Evolutionary conservation across 2,329 filamentous ascomycete genomes (phyloP), one percentile per base, ranked within the genome.

Genomic region (Pseudodiploospora longispora): DNA sequence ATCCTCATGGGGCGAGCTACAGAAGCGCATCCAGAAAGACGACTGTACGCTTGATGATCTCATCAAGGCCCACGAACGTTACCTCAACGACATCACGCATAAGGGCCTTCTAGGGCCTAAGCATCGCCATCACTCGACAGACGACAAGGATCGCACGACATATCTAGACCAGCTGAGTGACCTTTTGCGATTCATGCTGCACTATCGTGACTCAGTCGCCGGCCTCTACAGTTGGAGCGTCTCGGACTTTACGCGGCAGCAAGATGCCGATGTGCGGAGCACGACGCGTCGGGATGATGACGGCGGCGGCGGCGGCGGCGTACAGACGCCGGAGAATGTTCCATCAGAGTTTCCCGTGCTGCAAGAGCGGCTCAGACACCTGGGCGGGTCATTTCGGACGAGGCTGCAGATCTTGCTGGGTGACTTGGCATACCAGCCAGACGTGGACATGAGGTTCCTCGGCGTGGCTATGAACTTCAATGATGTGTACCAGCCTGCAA

Each of bases 391-490:
- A 47, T 98, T 97, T 68, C 77, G 80, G 48, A 75, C 77, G 1
- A 78, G 85, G 29, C 76, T 97, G 40, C 88, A 88, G 61, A 72
- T 90, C 35, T 68, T 98, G 43, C 71, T 98, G 4, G 89, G 93
- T 10, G 94, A 98, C 62, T 65, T 98, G 50, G 85, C 88, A 6
- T 91, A 94, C 66, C 91, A 97, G 65, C 84, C 89, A 1, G 93
- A 98, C 62, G 83, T 90, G 41, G 93, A 98, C 63, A 87, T 98
- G 82, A 77, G 91, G 43, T 97, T 97, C 71, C 68, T 98, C 52
- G 93, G 88, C 34, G 89, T 97, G 38, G 87, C 93, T 35, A 97
- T 98, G 88, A 98, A 97, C 67, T 98, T 97, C 66, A 98, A 98
- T 65, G 91, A 97, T 61, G 86, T 95, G 28, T 97, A 97, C 64